phyloP scores from a whole-genome alignment of 768 basidiomycete genomes.

The Serpula lacrymans region DNA sequence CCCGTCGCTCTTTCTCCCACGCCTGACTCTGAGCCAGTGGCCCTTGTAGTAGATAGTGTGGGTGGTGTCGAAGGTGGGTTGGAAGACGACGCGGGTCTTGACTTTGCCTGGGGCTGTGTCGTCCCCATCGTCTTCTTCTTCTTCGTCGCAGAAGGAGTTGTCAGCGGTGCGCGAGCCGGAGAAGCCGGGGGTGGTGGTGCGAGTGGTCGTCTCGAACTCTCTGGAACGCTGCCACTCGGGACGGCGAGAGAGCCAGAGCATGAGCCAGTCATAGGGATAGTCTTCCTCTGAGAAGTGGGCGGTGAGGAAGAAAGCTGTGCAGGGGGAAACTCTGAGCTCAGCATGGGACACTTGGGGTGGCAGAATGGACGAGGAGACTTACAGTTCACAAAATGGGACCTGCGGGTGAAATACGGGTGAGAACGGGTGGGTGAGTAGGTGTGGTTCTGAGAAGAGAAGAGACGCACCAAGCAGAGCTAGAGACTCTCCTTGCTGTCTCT shows the following conservation, averaged over 20 bases:
- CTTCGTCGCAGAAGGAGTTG: slow-evolving; percentile 54
- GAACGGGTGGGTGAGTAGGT: slow-evolving; percentile 7
- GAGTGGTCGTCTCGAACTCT: slow-evolving; percentile 86
- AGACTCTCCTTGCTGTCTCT: slow-evolving; percentile 78
- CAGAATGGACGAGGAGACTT: slow-evolving; percentile 28
- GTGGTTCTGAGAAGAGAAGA: slow-evolving; percentile 4
- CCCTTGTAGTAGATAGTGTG: slow-evolving; percentile 86
- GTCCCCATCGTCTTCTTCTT: slow-evolving; percentile 44
- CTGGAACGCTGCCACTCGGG: slow-evolving; percentile 87
- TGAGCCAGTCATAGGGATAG: slow-evolving; percentile 88
- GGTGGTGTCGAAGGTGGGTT: slow-evolving; percentile 83
- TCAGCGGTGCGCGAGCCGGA: slow-evolving; percentile 43
- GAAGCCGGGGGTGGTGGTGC: slow-evolving; percentile 60
- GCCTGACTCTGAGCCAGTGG: slow-evolving; percentile 77
- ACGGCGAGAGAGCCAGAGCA: slow-evolving; percentile 85
- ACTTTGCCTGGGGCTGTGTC: slow-evolving; percentile 52
- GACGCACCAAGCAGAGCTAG: slow-evolving; percentile 76
- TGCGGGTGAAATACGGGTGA: slow-evolving; percentile 24
- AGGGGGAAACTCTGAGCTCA: slow-evolving; percentile 4
- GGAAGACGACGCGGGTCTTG: slow-evolving; percentile 82
- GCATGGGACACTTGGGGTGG: slow-evolving; percentile 6
- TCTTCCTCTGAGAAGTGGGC: slow-evolving; percentile 90
- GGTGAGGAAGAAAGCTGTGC: slow-evolving; percentile 77
- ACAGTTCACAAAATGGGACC: slow-evolving; percentile 89
- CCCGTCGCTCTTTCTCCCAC: slow-evolving; percentile 66